These are phyloP conservation scores for Didymella exigua DNA, from an alignment of 2,329 filamentous ascomycete genomes.

Conservation along the genomic window DNA sequence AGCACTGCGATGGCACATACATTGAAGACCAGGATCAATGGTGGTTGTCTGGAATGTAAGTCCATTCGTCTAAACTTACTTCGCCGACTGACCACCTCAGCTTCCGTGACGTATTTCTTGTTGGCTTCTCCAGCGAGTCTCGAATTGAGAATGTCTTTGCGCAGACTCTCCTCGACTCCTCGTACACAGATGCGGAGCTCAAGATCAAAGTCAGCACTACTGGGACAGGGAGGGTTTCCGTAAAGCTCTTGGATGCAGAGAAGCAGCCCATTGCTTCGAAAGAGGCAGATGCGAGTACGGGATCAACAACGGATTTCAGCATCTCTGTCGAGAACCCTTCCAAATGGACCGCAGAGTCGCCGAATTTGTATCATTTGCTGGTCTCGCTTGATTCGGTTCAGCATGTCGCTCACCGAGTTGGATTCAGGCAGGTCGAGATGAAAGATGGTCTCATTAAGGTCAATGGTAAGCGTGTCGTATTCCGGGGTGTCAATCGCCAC, in stretches of 20 bases:
- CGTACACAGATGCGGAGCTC: conserved; percentile 60
- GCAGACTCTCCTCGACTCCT: conserved; percentile 58
- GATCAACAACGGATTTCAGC: conserved; percentile 29
- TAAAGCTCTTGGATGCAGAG: conserved; percentile 55
- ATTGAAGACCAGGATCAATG: conserved; percentile 74
- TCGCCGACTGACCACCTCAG: conserved; percentile 52
- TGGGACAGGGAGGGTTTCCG: conserved; percentile 50
- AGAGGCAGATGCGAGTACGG: conserved; percentile 22
- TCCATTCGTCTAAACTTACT: not conserved
- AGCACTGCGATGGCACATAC: conserved; percentile 72
- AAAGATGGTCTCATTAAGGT: conserved; percentile 65
- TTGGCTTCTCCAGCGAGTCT: conserved; percentile 59
- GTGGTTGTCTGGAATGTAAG: conserved; percentile 64
- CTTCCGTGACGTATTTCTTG: conserved; percentile 68
- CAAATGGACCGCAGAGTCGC: conserved; percentile 74
- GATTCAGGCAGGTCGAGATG: conserved; percentile 69
- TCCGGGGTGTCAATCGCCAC: conserved; percentile 71
- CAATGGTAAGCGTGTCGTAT: conserved; percentile 65
- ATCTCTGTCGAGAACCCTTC: conserved; percentile 59
- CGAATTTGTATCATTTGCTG: conserved; percentile 63
- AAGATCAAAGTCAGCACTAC: conserved; percentile 53
- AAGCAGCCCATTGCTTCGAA: conserved; percentile 24
- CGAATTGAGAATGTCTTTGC: conserved; percentile 65
- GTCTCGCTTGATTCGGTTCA: conserved; percentile 52
- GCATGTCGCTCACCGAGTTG: conserved; percentile 60